These are phyloP conservation scores for Microsporum audouinii DNA, from an alignment of 2,329 filamentous ascomycete species.

Conservation along the genomic window DNA sequence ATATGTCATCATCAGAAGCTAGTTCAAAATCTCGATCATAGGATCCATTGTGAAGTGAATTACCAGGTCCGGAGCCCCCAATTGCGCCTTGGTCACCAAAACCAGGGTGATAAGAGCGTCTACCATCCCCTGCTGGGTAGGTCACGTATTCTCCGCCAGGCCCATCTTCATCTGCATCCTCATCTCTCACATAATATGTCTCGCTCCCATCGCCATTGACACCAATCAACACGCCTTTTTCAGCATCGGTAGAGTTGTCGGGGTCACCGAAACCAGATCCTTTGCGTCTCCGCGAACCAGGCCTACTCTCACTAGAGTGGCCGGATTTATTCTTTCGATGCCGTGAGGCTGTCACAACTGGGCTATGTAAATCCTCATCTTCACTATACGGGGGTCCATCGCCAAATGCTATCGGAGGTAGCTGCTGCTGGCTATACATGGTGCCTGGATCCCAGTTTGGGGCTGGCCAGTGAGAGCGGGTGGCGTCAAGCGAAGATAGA, in stretches of 20 bases:
- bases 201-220: constrained; percentile 60
- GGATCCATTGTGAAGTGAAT: neutral
- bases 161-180: constrained; percentile 53
- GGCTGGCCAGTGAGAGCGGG: constrained; percentile 46
- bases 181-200: constrained; percentile 61
- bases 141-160: constrained; percentile 71
- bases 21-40: constrained; percentile 14
- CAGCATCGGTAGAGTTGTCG: constrained; percentile 41
- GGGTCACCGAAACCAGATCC: constrained; percentile 30
- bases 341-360: constrained; percentile 67
- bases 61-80: constrained; percentile 7
- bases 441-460: constrained; percentile 38
- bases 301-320: constrained; percentile 37
- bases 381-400: constrained; percentile 91
- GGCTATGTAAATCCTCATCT: constrained; percentile 87
- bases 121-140: constrained; percentile 55
- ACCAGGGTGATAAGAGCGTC: constrained; percentile 40
- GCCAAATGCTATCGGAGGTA: constrained; percentile 71
- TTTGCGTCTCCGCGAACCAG: constrained; percentile 37
- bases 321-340: constrained; percentile 74
- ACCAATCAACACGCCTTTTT: constrained; percentile 56
- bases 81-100: constrained; percentile 35
- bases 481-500: constrained; percentile 62
- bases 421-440: constrained; percentile 53
- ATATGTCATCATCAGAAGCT: constrained; percentile 38